These are phyloP conservation scores for Emericellopsis cladophorae DNA, from an alignment of 2,329 filamentous ascomycete genomes.

Conservation along the genomic window DNA sequence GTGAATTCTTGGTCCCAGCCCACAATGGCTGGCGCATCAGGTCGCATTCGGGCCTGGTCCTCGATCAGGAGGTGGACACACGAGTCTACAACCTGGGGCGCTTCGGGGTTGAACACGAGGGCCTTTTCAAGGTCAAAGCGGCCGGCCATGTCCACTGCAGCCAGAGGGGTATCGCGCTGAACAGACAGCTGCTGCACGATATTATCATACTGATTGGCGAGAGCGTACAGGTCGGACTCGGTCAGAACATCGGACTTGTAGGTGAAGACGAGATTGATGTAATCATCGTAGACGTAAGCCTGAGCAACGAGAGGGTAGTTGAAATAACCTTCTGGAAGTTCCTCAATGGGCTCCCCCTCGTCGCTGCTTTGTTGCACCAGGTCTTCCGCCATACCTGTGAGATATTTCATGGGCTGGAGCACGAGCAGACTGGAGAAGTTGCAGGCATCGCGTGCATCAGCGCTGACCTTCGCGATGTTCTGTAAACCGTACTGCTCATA, in stretches of 20 bases:
- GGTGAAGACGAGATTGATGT: background rate
- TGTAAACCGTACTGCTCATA: conserved; percentile 12
- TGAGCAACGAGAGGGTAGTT: conserved; percentile 2
- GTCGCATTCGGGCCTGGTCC: conserved; percentile 5
- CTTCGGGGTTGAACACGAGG: background rate
- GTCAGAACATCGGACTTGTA: conserved; percentile 1
- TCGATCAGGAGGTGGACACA: conserved; percentile 1
- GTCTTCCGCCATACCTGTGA: background rate
- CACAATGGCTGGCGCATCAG: conserved; percentile 15
- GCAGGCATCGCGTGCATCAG: conserved; percentile 5
- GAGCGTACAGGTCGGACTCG: background rate
- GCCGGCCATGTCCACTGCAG: background rate
- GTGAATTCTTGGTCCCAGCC: background rate
- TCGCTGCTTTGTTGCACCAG: background rate
- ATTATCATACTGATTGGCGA: conserved; percentile 1
- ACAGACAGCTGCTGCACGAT: background rate
- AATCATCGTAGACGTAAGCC: background rate
- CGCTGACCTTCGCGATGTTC: conserved; percentile 7
- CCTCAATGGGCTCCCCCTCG: background rate
- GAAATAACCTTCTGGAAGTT: conserved; percentile 1
- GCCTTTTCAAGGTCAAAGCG: background rate
- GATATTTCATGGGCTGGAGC: conserved; percentile 4
- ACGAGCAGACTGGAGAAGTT: conserved; percentile 10
- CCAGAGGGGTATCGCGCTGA: background rate
- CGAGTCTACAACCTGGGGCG: background rate